Evolutionary conservation across 176 grass and related monocot genomes (phyloP), one percentile per base, ranked within the genome.

Genomic region (Elymus sibiricus): DNA sequence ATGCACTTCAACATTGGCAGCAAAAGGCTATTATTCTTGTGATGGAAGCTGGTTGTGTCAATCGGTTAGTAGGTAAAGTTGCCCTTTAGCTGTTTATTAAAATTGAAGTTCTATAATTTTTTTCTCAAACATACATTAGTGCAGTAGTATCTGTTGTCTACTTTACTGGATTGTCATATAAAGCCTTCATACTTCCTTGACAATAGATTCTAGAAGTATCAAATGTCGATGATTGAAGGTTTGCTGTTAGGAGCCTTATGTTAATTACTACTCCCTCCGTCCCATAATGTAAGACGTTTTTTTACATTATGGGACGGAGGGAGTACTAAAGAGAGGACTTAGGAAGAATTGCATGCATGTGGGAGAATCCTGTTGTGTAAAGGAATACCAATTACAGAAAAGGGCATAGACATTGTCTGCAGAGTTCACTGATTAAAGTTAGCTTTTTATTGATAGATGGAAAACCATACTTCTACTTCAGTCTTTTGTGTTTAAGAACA

Each of bases 21-120:
- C 95, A 93, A 86, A 98, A 87, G 80, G 95, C 93, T 83, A 88
- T 90, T 89, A 77, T 95, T 83, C 85, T 95, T 86, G 80, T 98
- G 76, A 91, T 98, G 79, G 95, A 95, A 92, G 89, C 93, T 73
- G 91, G 95, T 42, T 91, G 93, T 80, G 95, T 98, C 79, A 92
- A 92, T 82, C 90, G 83, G 89, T 91, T 98, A 86, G 93, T 95
- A 90, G 95, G 95, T 98, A 95, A 93, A 90, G 71, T 80, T 87
- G 76, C 75, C 49, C 26, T 89, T 79, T 66, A 72, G 34, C 78
- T 83, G 55, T 83, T 34, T 71, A 60, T 59, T 28, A 24, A 80
- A 12, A 55, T 73, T 74, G 15, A 56, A 9, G 0, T 90, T 77
- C 70, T 61, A 16, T 19, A 27, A 17, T 21, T 86, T 61, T 29